phyloP scores from a whole-genome alignment of 257 asterid species.

The Solanum arcanum region DNA sequence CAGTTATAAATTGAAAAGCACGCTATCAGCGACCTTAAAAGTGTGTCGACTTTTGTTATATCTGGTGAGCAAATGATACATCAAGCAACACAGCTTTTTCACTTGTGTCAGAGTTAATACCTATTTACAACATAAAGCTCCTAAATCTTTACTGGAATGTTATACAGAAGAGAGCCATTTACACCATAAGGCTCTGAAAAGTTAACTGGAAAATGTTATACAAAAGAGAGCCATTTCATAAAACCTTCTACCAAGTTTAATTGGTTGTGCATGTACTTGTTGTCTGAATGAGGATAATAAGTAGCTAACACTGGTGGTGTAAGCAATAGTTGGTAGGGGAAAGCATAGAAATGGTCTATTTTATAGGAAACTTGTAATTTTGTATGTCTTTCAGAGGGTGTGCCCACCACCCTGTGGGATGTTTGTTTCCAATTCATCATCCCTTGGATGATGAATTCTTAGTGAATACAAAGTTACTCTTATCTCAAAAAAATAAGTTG shows the following conservation, averaged over 20 bases:
- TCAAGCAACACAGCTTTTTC: neutral
- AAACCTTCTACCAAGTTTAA: neutral
- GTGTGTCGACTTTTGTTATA: neutral
- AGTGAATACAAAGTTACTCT: no score
- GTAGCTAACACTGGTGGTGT: neutral
- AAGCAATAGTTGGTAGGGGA: no score
- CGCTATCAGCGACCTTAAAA: neutral
- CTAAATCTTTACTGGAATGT: neutral
- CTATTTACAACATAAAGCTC: neutral
- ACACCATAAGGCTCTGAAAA: neutral
- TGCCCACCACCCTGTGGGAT: no score
- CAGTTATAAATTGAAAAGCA: neutral
- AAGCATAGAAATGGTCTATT: no score
- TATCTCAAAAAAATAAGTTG: neutral
- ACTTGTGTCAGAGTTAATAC: neutral
- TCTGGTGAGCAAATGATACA: neutral
- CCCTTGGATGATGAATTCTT: no score
- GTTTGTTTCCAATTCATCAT: no score
- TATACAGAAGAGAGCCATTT: neutral
- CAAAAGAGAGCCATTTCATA: neutral
- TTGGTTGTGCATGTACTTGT: neutral
- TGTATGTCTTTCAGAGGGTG: no score
- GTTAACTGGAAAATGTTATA: neutral
- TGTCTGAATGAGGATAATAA: neutral
- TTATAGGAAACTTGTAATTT: no score